Conservation (phyloP, 2,329 filamentous ascomycete species). For the Colletotrichum trifolii region DNA sequence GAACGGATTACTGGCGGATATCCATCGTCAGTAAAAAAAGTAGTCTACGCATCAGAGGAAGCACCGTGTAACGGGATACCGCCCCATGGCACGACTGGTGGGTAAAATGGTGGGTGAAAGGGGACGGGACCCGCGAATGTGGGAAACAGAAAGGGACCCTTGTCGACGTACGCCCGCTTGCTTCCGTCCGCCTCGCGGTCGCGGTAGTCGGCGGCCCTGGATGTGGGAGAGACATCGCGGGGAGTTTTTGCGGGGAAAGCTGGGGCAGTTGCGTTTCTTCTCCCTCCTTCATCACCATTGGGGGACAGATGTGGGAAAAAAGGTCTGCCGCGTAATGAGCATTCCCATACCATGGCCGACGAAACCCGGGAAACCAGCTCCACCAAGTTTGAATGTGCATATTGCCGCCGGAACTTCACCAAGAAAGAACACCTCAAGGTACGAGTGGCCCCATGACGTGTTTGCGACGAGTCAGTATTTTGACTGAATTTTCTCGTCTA, state of each 20-base stretch:
- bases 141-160: background rate
- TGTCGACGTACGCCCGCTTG: too few relatives aligned
- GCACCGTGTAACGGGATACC: too few relatives aligned
- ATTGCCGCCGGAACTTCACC: constrained; percentile 13
- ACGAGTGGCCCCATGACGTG: background rate
- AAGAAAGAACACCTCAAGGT: constrained; percentile 24
- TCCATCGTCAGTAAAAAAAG: too few relatives aligned
- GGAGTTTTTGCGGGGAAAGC: constrained; percentile 11
- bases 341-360: background rate
- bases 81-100: too few relatives aligned
- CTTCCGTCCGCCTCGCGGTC: too few relatives aligned
- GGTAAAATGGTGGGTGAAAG: too few relatives aligned
- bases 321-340: background rate
- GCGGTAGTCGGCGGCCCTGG: background rate
- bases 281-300: constrained; percentile 14
- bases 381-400: constrained; percentile 12
- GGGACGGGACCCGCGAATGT: too few relatives aligned
- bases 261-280: constrained; percentile 6
- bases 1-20: too few relatives aligned
- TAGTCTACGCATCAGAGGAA: too few relatives aligned
- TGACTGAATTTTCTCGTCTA: constrained; percentile 1
- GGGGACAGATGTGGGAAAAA: constrained; percentile 19
- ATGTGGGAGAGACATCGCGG: background rate
- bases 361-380: constrained; percentile 2
- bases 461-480: background rate